Base-by-base conservation (phyloP, 2,329 filamentous ascomycete genomes). In the Daldinia eschscholtzii region DNA sequence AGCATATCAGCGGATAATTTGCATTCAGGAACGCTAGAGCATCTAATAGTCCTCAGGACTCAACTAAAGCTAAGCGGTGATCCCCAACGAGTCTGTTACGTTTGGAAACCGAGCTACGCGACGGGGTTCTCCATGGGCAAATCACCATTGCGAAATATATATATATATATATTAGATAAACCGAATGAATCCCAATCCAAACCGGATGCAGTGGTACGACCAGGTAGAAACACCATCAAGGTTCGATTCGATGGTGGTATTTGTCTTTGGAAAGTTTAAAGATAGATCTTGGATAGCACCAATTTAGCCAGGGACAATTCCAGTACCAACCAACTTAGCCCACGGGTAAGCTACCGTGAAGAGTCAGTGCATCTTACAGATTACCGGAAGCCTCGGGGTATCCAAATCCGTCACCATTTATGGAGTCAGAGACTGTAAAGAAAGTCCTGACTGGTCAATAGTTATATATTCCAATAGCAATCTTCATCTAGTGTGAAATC, bases 261-360 rank as follows among this genome's bases (percentile, higher is more conserved):
- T 33, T 37, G 33, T 26, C 52, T 58, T 46, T 33, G 28, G 18
- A 23, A 35, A 30, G 13, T 33, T 20, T 18, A 18, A 53, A 53
- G 28, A 35, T 35, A 26, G 15, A n/a, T 60, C 15, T 56, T 61
- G 12, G 33, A 61, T 61, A 46, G 67, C 57, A 61, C 55, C 59
- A 52, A 56, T 61, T 42, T 53, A 41, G 48, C 44, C 35, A 56
- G 28, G 42, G 35, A 42, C 37, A 52, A 52, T 41, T 50, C 26
- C 52, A 42, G 10, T 4, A 15, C 30, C n/a, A 55, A 55, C 9
- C 10, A 52, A 33, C 15, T 15, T 15, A 39, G 13, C 12, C 30
- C 33, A 39, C n/a, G 18, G 18, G 18, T 55, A 55, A 39, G 35
- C 23, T 55, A 15, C 50, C 4, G 10, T 50, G 26, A 50, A 50